Base-by-base conservation (phyloP, 225 moss, liverwort and hornwort species). In the Physcomitrium patens region DNA sequence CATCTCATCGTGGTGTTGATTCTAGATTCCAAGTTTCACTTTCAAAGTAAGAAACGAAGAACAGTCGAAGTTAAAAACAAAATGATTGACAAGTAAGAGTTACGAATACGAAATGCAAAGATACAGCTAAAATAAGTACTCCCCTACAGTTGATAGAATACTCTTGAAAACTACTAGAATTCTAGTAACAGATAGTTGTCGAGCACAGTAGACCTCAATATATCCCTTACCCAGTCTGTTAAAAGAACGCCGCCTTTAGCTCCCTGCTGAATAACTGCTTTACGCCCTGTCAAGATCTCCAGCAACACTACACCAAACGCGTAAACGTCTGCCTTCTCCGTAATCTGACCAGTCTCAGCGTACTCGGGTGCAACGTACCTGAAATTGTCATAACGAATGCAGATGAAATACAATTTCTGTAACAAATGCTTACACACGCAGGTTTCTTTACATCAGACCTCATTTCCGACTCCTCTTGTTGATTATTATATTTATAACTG, bases 251-350 rank as follows among this genome's bases (percentile, higher is more conserved):
- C 69, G 46, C 76, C 86, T 80, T 81, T 86, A 17, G 28, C 47
- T 19, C 78, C 75, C 68, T 75, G 72, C 22, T 58, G 50, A 75
- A 73, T 70, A 64, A 85, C 83, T 22, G 90, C 88, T 77, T 90
- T 90, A 20, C 85, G 88, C 19, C 90, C 90, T 15, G 90, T 88
- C 15, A 90, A 86, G 7, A 90, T 83, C 61, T 90, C 88, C 48
- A 90, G 74, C 14, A 90, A 77, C 55, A 90, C 88, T 24, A 90
- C 90, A 49, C 90, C 90, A 76, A 90, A 90, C 16, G 90, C 87
- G 60, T 85, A 90, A n/a, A 90, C 90, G 42, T 90, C 90, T 17
- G 90, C 88, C 75, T 87, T 90, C 62, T 88, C 90, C 41, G 90
- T 90, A 9, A 90, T 90, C 57, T 90, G 90, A 55, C 90, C 90